Evolutionary conservation across 176 grass and related monocot genomes (phyloP), one percentile per base, ranked within the genome.

Genomic region (Oryza longistaminata): DNA sequence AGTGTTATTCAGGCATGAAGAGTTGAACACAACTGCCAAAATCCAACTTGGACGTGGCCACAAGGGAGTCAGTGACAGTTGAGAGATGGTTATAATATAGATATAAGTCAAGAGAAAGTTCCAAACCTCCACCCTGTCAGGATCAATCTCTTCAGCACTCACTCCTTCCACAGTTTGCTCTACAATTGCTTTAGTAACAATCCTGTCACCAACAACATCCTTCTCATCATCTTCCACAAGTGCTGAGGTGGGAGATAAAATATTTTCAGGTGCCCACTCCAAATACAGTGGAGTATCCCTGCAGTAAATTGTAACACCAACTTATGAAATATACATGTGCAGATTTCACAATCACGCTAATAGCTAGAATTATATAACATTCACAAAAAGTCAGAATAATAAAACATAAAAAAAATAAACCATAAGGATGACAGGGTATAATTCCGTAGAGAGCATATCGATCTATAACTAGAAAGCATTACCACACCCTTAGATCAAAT

Each of bases 231-330:
- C 85, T 87, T 84, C 87, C 40, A 87, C 24, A 5, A 66, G 77
- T 80, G 82, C 60, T n/a, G 87, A 82, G 74, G 72, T 76, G 78
- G 87, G 83, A 80, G 84, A 93, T 62, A 98, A 90, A 92, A 98
- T 98, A 50, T 95, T 77, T 3, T 90, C 89, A 76, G 93, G 93
- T 27, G 93, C 96, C 93, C 93, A 95, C 84, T 98, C 96, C 87
- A 98, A 91, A 70, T 98, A 98, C 39, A 98, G 75, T 81, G 93
- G 96, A 87, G 86, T 90, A 92, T 98, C 96, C 80, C 96, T 95
- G 62, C 52, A 90, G 10, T 73, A 87, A 72, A 70, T 65, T 49
- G 40, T 27, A 80, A 89, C 25, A 48, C 0, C 52, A 76, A 76
- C 16, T 73, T 80, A 73, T 25, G 22, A 64, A 69, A 85, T 19